A percentile compares a stretch with the other conserved stretches of the same genome.
phyloP scores from a whole-genome alignment of 495 filamentous ascomycete species.

The Hyaloscypha bicolor region DNA sequence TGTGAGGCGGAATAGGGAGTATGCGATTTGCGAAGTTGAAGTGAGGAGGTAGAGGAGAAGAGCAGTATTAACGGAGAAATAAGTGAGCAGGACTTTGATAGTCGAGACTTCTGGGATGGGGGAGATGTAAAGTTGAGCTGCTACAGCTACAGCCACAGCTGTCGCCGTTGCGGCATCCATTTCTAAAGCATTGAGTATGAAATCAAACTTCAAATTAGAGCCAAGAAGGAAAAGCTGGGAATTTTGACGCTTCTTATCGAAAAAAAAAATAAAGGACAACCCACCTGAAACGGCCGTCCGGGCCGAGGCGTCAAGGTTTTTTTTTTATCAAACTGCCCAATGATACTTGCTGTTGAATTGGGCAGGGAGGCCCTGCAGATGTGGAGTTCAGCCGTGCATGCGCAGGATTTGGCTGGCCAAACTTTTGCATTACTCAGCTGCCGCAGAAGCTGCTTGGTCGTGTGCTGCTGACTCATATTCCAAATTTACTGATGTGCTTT shows the following conservation, averaged over 20 bases:
- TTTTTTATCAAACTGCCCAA: too few relatives aligned
- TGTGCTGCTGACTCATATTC: background rate
- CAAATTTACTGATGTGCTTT: background rate
- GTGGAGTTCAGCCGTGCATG: background rate
- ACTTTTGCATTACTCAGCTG: background rate
- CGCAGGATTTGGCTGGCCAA: background rate
- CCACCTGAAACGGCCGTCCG: too few relatives aligned
- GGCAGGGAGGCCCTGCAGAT: background rate
- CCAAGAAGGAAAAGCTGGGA: too few relatives aligned
- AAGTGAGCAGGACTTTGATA: conserved; percentile 13
- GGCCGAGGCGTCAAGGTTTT: too few relatives aligned
- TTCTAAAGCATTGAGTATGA: background rate
- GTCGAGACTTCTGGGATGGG: conserved; percentile 25
- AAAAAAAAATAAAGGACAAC: too few relatives aligned
- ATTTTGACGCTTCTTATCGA: too few relatives aligned
- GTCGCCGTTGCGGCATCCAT: background rate
- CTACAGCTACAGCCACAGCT: background rate
- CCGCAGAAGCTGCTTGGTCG: background rate
- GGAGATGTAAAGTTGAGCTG: conserved; percentile 16
- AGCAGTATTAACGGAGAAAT: conserved; percentile 5
- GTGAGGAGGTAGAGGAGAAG: background rate
- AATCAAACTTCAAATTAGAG: too few relatives aligned
- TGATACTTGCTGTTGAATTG: too few relatives aligned
- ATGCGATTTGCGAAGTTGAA: background rate
- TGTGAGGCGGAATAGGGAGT: background rate